These are phyloP conservation scores for Phoma sp. DNA, from an alignment of 2,329 filamentous ascomycete species.

Conservation along the genomic window DNA sequence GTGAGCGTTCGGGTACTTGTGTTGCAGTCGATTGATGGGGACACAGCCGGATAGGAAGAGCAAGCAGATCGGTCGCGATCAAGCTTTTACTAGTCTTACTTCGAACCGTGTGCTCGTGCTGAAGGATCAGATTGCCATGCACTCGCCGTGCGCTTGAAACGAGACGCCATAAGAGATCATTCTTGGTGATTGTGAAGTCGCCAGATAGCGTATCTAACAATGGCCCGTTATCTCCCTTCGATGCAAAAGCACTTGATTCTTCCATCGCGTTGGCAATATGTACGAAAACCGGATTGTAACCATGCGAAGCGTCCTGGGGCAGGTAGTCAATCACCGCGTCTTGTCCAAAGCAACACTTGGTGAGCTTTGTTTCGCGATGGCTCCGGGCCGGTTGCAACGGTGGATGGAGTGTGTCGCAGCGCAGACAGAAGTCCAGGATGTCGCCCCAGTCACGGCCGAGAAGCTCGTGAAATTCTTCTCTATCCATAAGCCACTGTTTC, in stretches of 20 bases:
- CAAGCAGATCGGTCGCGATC: background rate
- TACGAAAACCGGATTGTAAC: background rate
- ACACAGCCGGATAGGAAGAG: constrained; percentile 1
- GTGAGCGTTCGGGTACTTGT: background rate
- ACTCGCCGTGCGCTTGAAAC: background rate
- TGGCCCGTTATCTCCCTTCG: background rate
- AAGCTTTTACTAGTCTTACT: background rate
- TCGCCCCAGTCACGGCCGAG: background rate
- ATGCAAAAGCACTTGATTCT: background rate
- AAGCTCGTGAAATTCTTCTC: background rate
- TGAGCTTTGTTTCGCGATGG: background rate
- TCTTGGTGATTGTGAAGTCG: background rate
- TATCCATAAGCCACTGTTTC: background rate
- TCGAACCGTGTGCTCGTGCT: background rate
- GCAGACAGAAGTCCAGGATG: background rate
- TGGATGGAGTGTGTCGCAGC: constrained; percentile 1
- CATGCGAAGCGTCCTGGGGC: background rate
- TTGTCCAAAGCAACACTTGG: background rate
- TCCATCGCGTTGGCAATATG: constrained; percentile 1
- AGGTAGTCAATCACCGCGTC: constrained; percentile 4
- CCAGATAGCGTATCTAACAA: background rate
- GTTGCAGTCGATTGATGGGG: constrained; percentile 5
- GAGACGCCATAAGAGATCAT: background rate
- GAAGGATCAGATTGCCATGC: background rate
- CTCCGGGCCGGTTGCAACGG: background rate